Conservation (phyloP, 202 grass and related monocot species). For the Panicum virgatum region DNA sequence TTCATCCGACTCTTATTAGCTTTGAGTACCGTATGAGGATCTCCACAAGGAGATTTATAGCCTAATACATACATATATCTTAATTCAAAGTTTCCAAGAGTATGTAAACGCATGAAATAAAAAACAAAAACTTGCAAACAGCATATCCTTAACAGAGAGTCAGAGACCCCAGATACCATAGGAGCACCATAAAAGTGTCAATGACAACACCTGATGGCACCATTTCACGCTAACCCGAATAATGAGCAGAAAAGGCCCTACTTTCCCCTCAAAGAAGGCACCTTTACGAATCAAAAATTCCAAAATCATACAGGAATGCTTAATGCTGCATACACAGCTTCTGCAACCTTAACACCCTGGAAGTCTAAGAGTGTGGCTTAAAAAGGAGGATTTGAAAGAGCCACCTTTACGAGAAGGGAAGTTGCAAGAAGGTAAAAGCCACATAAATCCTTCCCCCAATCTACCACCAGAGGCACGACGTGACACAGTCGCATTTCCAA, state of each 20-base stretch:
- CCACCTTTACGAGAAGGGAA: slow-evolving; percentile 35
- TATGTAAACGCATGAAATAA: background rate
- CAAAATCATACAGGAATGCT: slow-evolving; percentile 6
- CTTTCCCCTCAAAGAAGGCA: slow-evolving; percentile 36
- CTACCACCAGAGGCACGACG: background rate
- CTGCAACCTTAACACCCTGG: slow-evolving; percentile 18
- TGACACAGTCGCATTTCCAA: slow-evolving; percentile 15
- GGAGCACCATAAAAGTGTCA: background rate
- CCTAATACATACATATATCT: slow-evolving; percentile 2
- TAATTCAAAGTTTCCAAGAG: slow-evolving; percentile 13
- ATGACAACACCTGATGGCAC: slow-evolving; percentile 23
- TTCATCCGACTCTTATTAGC: background rate
- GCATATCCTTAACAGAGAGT: background rate
- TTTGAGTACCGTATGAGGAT: background rate
- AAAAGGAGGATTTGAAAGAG: slow-evolving; percentile 21
- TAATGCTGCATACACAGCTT: slow-evolving; percentile 24
- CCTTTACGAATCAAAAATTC: slow-evolving; percentile 40
- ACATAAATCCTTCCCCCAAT: background rate
- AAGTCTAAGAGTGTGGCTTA: slow-evolving; percentile 22
- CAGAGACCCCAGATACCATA: slow-evolving; percentile 17
- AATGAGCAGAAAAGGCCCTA: slow-evolving; percentile 33
- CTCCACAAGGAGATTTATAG: background rate
- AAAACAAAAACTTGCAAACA: background rate
- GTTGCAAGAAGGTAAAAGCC: background rate
- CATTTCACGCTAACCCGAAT: slow-evolving; percentile 27